Base-by-base conservation (phyloP, 768 basidiomycete genomes). In the Lentinula edodes region DNA sequence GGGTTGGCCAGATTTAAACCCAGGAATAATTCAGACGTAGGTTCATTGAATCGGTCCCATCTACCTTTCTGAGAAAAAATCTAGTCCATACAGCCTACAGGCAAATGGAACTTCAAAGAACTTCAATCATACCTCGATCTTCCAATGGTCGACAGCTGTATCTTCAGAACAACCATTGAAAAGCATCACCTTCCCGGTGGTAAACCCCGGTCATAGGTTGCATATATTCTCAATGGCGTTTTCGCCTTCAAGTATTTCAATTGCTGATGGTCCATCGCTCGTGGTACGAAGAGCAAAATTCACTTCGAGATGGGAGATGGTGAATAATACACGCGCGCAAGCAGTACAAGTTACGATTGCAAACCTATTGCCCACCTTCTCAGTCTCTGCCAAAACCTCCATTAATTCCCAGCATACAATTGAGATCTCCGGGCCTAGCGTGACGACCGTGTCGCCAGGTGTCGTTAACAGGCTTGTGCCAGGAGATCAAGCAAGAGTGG, bases 271-370 rank as follows among this genome's bases (percentile, higher is more conserved):
- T 13, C 74, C 76, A 0, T 69, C 67, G 0, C 71, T 83, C 34
- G 72, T 76, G 16, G 66, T 83, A 53, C 79, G 79, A 34, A 71
- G 70, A 12, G 77, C 76, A 0, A 72, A 76, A 10, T 83, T 82
- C 58, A 77, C 78, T 7, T 76, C 75, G 0, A 75, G 81, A 20
- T 83, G 81, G 81, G 75, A 78, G 36, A 66, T 74, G 18, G 66
- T 77, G 32, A 46, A 71, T 32, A 72, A 71, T 2, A 66, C 67
- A 52, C 76, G 75, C 28, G 76, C 76, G 4, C 83, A 84, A 64
- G 76, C 75, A 0, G 77, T 86, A 0, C 80, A 82, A 48, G 75
- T 86, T 43, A 83, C 81, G 0, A 64, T 86, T 12, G 77, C 78
- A 23, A 86, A 86, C 63, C 70, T 83, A 10, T 70, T 81, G 8